Conservation (phyloP, 768 basidiomycete genomes). For the Holtermannia corniformis region DNA sequence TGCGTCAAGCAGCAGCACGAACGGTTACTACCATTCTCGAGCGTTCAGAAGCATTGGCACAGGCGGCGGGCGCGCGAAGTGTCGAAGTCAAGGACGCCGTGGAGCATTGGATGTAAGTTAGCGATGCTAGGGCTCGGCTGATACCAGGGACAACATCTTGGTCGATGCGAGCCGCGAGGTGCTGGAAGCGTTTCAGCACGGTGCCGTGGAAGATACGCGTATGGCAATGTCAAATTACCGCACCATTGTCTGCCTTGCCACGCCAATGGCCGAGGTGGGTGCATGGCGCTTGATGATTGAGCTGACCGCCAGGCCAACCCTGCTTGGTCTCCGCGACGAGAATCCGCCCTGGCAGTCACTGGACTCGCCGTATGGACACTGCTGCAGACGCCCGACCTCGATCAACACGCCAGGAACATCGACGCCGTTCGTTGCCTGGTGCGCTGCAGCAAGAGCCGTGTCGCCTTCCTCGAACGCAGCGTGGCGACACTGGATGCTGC, state of each 20-base stretch:
- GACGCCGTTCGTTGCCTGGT: neutral
- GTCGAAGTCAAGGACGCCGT: neutral
- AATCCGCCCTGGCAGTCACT: neutral
- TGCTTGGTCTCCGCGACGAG: neutral
- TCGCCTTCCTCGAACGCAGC: neutral
- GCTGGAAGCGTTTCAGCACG: conserved; percentile 19
- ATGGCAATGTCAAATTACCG: conserved; percentile 9
- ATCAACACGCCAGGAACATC: neutral
- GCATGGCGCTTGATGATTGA: neutral
- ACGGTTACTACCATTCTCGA: neutral
- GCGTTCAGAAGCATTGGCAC: neutral
- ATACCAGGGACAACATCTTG: conserved; percentile 2
- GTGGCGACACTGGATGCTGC: no score
- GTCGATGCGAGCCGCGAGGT: conserved; percentile 20
- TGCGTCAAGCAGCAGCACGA: neutral
- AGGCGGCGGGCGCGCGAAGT: neutral
- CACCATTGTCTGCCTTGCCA: neutral
- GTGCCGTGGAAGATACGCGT: conserved; percentile 13
- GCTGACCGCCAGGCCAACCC: no score
- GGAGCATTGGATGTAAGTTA: neutral
- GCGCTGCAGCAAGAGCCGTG: neutral
- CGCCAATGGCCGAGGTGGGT: neutral
- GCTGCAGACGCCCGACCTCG: neutral
- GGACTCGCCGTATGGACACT: neutral
- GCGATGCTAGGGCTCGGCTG: neutral